These are phyloP conservation scores for Citrullus mucosospermus DNA, from an alignment of 306 rosid species.

Conservation along the genomic window DNA sequence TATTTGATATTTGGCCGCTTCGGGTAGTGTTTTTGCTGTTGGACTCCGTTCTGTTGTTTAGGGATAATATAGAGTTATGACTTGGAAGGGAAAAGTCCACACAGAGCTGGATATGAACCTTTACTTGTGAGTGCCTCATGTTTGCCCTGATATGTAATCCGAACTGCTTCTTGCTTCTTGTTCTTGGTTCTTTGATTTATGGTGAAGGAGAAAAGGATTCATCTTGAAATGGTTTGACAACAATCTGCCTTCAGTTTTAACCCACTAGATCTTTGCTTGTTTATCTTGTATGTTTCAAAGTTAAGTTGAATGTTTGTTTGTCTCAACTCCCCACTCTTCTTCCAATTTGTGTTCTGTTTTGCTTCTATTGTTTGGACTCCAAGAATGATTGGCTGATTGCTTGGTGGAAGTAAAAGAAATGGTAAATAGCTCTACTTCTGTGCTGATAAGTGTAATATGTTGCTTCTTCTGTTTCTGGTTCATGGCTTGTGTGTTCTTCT, in stretches of 20 bases:
- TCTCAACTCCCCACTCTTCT: background rate
- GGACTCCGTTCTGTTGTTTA: background rate
- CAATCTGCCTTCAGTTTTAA: background rate
- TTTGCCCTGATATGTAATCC: background rate
- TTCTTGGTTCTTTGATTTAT: background rate
- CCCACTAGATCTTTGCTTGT: background rate
- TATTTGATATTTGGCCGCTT: background rate
- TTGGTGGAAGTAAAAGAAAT: background rate
- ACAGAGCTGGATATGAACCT: background rate
- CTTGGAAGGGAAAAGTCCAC: background rate
- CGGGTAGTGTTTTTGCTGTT: background rate
- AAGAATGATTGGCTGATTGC: background rate
- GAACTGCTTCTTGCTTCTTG: background rate
- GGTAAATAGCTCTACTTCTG: background rate
- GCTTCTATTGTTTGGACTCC: background rate
- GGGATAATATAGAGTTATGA: background rate
- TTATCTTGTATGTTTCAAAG: background rate
- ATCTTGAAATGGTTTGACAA: background rate
- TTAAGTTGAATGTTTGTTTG: background rate
- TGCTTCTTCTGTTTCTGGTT: background rate
- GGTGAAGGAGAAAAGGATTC: background rate
- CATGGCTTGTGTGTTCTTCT: background rate
- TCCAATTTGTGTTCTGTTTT: background rate
- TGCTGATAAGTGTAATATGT: background rate
- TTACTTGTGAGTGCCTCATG: conserved; percentile 2